These are phyloP conservation scores for Cryphonectria nitschkei DNA, from an alignment of 2,329 filamentous ascomycete species.

Conservation along the genomic window DNA sequence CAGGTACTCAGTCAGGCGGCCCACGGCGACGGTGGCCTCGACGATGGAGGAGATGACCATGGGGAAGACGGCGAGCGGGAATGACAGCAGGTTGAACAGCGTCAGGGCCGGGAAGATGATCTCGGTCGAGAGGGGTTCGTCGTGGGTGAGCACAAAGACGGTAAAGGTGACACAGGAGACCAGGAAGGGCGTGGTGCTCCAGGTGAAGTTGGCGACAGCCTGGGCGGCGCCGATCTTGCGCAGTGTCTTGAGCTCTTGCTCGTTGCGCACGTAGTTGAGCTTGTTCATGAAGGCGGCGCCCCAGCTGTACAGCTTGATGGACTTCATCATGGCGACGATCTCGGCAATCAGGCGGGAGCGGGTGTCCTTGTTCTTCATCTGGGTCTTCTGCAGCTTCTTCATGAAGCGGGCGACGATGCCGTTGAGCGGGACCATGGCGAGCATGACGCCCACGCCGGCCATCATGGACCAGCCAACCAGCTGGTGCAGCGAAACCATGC, in stretches of 20 bases:
- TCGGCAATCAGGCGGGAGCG: slow-evolving; percentile 93
- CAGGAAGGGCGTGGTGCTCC: slow-evolving; percentile 95
- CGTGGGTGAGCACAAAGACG: slow-evolving; percentile 85
- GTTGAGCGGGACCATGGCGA: slow-evolving; percentile 96
- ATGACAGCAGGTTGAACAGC: slow-evolving; percentile 93
- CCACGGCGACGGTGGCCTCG: slow-evolving; percentile 90
- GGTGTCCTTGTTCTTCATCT: slow-evolving; percentile 99
- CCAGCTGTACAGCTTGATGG: slow-evolving; percentile 98
- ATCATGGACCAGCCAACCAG: slow-evolving; percentile 96
- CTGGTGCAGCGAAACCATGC: slow-evolving; percentile 94
- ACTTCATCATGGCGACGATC: slow-evolving; percentile 99
- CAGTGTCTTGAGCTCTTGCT: slow-evolving; percentile 91
- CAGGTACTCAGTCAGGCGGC: slow-evolving; percentile 82
- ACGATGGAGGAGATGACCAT: slow-evolving; percentile 99
- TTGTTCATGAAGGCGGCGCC: slow-evolving; percentile 97
- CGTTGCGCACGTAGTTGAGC: slow-evolving; percentile 93
- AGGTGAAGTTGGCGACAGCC: slow-evolving; percentile 94
- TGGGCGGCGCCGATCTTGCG: slow-evolving; percentile 95
- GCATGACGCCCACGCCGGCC: slow-evolving; percentile 91
- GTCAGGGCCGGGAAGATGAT: slow-evolving; percentile 95
- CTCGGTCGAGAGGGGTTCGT: slow-evolving; percentile 83
- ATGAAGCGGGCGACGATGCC: slow-evolving; percentile 89
- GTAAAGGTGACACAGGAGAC: slow-evolving; percentile 97
- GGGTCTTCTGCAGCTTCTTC: slow-evolving; percentile 91
- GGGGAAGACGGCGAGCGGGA: slow-evolving; percentile 89